Evolutionary conservation across 1,139 yeast species (phyloP).

Genomic region (Yamadazyma atlantica): DNA sequence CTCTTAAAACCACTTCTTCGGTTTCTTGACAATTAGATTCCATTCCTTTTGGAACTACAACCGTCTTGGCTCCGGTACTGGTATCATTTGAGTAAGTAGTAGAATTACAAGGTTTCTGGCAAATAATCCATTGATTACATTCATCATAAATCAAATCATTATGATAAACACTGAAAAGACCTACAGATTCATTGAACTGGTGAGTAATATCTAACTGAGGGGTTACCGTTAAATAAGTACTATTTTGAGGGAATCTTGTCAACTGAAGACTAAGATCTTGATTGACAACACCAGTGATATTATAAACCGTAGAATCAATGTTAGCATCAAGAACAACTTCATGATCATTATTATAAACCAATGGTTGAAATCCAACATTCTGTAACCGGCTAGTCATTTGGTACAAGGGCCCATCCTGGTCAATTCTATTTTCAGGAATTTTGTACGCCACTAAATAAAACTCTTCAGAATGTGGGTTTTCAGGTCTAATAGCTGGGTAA

Average conservation of each 20-base stretch:
- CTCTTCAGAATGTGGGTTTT: conserved; percentile 2
- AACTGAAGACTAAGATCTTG: conserved; percentile 7
- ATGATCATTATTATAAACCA: conserved; percentile 5
- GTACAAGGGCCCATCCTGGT: background rate
- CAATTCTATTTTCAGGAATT: conserved; percentile 3
- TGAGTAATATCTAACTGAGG: background rate
- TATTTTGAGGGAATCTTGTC: background rate
- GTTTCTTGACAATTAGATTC: conserved; percentile 1
- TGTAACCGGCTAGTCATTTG: background rate
- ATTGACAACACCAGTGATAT: conserved; percentile 6
- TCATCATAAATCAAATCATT: conserved; percentile 7
- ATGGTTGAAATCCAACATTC: conserved; percentile 5
- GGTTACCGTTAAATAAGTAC: conserved; percentile 3
- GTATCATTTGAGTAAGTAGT: background rate
- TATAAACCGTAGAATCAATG: conserved; percentile 3
- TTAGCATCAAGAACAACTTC: conserved; percentile 5
- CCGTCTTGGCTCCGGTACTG: background rate
- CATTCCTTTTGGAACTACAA: background rate
- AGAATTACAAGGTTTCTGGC: conserved; percentile 2
- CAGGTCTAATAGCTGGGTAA: background rate
- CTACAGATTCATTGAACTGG: background rate
- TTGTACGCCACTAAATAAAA: conserved; percentile 10
- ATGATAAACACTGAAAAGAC: conserved; percentile 2
- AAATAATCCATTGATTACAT: conserved; percentile 8
- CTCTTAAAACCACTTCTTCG: conserved; percentile 8